phyloP scores from a whole-genome alignment of 2,329 filamentous ascomycete species.

The Fusarium redolens region DNA sequence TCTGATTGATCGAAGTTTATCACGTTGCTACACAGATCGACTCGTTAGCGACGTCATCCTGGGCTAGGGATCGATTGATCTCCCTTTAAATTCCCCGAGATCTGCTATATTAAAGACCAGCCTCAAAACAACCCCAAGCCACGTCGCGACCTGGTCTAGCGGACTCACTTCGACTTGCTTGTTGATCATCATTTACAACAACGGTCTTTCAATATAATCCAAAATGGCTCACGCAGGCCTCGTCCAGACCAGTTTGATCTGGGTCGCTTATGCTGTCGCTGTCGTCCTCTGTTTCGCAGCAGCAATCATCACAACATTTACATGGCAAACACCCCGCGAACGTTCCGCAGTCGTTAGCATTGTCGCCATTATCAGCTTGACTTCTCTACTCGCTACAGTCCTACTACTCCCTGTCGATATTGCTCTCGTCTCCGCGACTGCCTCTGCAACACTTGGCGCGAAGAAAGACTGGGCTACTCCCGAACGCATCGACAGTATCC shows the following conservation, averaged over 20 bases:
- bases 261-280: slow-evolving; percentile 90
- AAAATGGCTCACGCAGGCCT: slow-evolving; percentile 64
- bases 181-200: slow-evolving; percentile 23
- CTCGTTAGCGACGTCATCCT: slow-evolving; percentile 33
- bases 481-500: slow-evolving; percentile 79
- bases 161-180: slow-evolving; percentile 15
- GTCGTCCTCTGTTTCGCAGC: slow-evolving; percentile 80
- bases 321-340: slow-evolving; percentile 90
- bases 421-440: slow-evolving; percentile 91
- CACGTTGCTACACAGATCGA: slow-evolving; percentile 2
- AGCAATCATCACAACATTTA: slow-evolving; percentile 86
- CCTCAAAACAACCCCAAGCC: slow-evolving; percentile 5
- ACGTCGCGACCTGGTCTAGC: slow-evolving; percentile 14
- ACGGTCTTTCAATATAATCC: slow-evolving; percentile 3
- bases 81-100: slow-evolving; percentile 15
- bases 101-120: slow-evolving; percentile 10
- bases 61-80: slow-evolving; percentile 7
- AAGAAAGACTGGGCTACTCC: slow-evolving; percentile 97
- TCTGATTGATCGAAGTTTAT: slow-evolving; percentile 24
- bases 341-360: slow-evolving; percentile 83
- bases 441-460: slow-evolving; percentile 76
- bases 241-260: slow-evolving; percentile 91
- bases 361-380: slow-evolving; percentile 88
- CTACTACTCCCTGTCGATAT: slow-evolving; percentile 95
- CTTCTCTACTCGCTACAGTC: slow-evolving; percentile 88